Percentiles rank a stretch among this genome's conserved stretches.
phyloP scores from a whole-genome alignment of 805 yeast genomes.

The Saccharomycopsis fodiens region DNA sequence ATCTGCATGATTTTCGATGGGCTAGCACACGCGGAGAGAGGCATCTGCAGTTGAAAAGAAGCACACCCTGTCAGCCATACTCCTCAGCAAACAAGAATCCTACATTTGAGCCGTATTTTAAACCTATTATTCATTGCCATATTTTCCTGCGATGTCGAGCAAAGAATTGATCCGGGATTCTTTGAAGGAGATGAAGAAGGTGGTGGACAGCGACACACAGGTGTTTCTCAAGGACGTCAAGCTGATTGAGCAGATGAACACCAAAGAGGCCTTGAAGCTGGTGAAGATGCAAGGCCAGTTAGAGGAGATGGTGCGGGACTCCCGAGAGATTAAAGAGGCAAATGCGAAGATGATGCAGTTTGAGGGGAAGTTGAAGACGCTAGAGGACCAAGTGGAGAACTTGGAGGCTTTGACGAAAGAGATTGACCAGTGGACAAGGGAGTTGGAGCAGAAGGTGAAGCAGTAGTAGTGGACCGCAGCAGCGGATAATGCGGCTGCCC shows the following conservation, averaged over 20 bases:
- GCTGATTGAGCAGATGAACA: slow-evolving; percentile 46
- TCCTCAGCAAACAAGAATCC: too few species aligned
- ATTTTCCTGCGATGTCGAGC: too few species aligned
- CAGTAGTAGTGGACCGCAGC: slow-evolving; percentile 18
- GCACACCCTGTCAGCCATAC: too few species aligned
- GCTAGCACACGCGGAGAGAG: too few species aligned
- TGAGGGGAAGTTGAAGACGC: slow-evolving; percentile 23
- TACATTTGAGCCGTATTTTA: too few species aligned
- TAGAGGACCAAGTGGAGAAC: slow-evolving; percentile 32
- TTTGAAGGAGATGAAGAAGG: slow-evolving; percentile 29
- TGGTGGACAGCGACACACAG: slow-evolving; percentile 33
- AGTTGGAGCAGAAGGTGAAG: slow-evolving; percentile 39
- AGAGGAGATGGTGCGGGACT: slow-evolving; percentile 24
- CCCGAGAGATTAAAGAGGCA: slow-evolving; percentile 23
- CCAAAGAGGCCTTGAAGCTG: slow-evolving; percentile 48
- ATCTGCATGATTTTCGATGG: too few species aligned
- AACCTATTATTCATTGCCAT: too few species aligned
- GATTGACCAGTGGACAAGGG: slow-evolving; percentile 54
- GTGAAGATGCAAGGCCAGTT: slow-evolving; percentile 38
- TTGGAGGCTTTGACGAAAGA: slow-evolving; percentile 45
- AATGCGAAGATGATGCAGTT: slow-evolving; percentile 24
- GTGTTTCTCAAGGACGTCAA: slow-evolving; percentile 35
- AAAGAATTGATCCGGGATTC: slow-evolving; percentile 22
- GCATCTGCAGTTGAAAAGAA: too few species aligned
- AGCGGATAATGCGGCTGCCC: too few species aligned